Base-by-base conservation (phyloP, 1,284 basidiomycete species). In the Heliocybe sulcata region DNA sequence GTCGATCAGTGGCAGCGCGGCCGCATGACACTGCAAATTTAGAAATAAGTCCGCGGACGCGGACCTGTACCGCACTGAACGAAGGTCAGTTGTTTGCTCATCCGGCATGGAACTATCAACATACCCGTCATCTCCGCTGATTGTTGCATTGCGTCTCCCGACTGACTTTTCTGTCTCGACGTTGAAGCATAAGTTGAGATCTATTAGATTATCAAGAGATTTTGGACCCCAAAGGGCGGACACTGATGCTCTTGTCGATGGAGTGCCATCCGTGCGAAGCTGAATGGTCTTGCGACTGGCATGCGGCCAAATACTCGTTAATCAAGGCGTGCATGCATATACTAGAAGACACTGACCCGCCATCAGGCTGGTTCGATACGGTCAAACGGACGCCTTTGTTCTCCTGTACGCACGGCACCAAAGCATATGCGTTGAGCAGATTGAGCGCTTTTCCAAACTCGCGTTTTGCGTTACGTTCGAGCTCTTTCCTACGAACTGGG, bases 401-500 rank as follows among this genome's bases (percentile, higher is more conserved):
- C 62, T 74, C 70, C 55, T 71, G 63, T 49, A 78, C 71, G 63
- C 87, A 84, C 9, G 92, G 92, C 0, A 94, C 87, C 4, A 99
- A 77, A 0, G 94, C 95, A 67, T 99, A 99, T 0, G 92, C 93
- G 54, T 87, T 87, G 42, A 99, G 69, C 9, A 98, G 74, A 9
- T 80, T 77, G 35, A 98, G 71, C 0, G 91, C 88, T 64, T 97
- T 97, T 2, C 83, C 83, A 65, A 90, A 96, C 64, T 99, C 95
- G 45, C 94, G 83, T 68, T 97, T 98, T 3, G 81, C 76, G 60
- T 96, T 95, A 56, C 92, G 81, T 64, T 94, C 87, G 49, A 98
- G 82, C 65, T 98, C 96, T 65, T 95, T 95, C 6, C 94, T 77
- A 2, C 97, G 82, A 1, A 99, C 97, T 0, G 97, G 94, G 0